Evolutionary conservation across 108 stramenopile genomes (phyloP).

Genomic region (Bacterosira constricta): DNA sequence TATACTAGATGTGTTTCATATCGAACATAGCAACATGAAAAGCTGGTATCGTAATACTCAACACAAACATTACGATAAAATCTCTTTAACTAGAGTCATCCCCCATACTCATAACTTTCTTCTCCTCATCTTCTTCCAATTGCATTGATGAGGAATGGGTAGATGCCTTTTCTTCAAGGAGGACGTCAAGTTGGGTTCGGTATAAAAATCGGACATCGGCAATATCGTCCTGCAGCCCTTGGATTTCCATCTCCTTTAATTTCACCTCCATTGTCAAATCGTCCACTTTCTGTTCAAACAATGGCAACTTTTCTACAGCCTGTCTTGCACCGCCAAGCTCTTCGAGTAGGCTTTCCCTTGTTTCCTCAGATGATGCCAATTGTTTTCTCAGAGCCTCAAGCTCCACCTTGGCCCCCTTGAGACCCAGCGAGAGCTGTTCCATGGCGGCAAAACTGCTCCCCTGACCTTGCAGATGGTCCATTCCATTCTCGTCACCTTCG

Average conservation of each 20-base stretch:
- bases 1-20: too few relatives aligned
- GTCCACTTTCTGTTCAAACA: slow-evolving; percentile 69
- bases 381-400: slow-evolving; percentile 58
- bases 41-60: too few relatives aligned
- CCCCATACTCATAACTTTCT: neutral
- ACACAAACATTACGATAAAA: too few relatives aligned
- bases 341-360: slow-evolving; percentile 54
- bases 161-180: slow-evolving; percentile 76
- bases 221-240: slow-evolving; percentile 74
- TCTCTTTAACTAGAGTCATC: slow-evolving; percentile 2
- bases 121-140: slow-evolving; percentile 5
- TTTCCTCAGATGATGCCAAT: slow-evolving; percentile 65
- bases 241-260: slow-evolving; percentile 71
- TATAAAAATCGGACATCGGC: slow-evolving; percentile 73
- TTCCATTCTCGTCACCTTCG: slow-evolving; percentile 42
- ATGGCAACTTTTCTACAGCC: slow-evolving; percentile 74
- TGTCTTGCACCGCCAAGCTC: slow-evolving; percentile 61
- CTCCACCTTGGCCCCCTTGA: slow-evolving; percentile 71
- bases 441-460: slow-evolving; percentile 78
- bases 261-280: slow-evolving; percentile 68
- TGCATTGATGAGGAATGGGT: neutral
- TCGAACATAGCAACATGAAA: too few relatives aligned
- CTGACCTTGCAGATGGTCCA: slow-evolving; percentile 27
- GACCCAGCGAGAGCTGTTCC: slow-evolving; percentile 72
- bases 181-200: slow-evolving; percentile 66